Evolutionary conservation across 345 rosid species (phyloP), one percentile per base, ranked within the genome.

Genomic region (Gynandropsis gynandra): DNA sequence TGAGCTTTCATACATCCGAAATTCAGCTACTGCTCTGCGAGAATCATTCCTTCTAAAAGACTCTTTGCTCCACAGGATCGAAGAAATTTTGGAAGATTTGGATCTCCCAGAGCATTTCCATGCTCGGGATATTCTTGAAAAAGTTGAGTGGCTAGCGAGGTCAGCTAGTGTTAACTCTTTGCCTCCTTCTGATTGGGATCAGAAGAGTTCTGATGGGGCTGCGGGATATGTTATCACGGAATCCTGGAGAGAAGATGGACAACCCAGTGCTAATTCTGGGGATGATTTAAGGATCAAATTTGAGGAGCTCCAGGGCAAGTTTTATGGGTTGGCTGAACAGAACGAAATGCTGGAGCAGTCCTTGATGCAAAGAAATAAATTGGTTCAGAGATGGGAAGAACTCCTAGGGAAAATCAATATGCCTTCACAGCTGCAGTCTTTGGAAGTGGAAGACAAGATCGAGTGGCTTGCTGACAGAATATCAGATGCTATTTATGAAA

Each of bases 301-400:
- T 31, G 98, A 92, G 65, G 98, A 92, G 49, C 85, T 92, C 54
- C 84, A 92, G 50, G 73, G 80, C 47, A 87, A 84, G 67, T 92
- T 92, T 71, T 92, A 76, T 72, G 89, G 87, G 37, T 71, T 87
- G 76, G 98, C 96, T 42, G 96, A 92, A 68, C 93, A 87, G 71
- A 92, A 82, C 76, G 98, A 87, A 75, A 85, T 92, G 98, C 85
- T 87, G 68, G 96, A 92, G 64, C 98, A 84, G 62, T 92, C 98
- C 52, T 73, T 92, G 56, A 63, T 80, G 96, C 85, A 84, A 64
- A 84, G 96, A 73, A 87, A 84, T 66, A 72, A 72, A 42, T 61
- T 87, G 74, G 80, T 87, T 53, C 87, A 84, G 79, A 80, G 81
- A 73, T 92, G 93, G 95, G 98, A 92, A 74, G 82, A 75, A 57